A percentile compares a stretch with the other conserved stretches of the same genome.
Evolutionary conservation across 2,329 filamentous ascomycete species (phyloP).

Genomic region (Hyphodiscus sp.): DNA sequence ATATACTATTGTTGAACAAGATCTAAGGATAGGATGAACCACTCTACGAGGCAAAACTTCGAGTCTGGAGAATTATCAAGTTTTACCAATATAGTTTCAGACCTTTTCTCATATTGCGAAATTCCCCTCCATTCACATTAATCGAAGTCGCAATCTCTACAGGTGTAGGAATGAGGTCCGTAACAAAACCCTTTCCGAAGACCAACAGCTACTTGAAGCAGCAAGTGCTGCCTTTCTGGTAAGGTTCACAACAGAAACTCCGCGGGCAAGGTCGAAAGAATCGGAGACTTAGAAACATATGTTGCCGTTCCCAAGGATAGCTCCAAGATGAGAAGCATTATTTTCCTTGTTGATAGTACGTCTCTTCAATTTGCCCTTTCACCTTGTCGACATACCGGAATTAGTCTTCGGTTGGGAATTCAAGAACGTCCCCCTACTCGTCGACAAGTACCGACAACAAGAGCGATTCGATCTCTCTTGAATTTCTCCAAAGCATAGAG

Average conservation of each 20-base stretch:
- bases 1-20: too few species aligned
- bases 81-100: too few species aligned
- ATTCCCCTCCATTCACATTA: too few species aligned
- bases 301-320: conserved; percentile 36
- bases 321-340: conserved; percentile 37
- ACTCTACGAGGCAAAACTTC: too few species aligned
- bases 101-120: too few species aligned
- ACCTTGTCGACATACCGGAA: background rate
- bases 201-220: background rate
- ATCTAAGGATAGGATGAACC: too few species aligned
- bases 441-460: conserved; percentile 39
- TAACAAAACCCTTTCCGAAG: background rate
- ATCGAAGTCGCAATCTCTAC: conserved; percentile 29
- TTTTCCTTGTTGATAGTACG: conserved; percentile 40
- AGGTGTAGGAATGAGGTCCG: conserved; percentile 31
- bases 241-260: conserved; percentile 33
- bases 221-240: conserved; percentile 36
- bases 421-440: conserved; percentile 39
- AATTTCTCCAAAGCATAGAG: conserved; percentile 36
- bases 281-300: conserved; percentile 36
- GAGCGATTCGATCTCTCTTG: conserved; percentile 34
- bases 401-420: conserved; percentile 42
- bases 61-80: too few species aligned
- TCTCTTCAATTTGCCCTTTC: background rate
- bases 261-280: conserved; percentile 30